Conservation (phyloP, 2,329 filamentous ascomycete genomes). For the Chalaropsis thielavioides region DNA sequence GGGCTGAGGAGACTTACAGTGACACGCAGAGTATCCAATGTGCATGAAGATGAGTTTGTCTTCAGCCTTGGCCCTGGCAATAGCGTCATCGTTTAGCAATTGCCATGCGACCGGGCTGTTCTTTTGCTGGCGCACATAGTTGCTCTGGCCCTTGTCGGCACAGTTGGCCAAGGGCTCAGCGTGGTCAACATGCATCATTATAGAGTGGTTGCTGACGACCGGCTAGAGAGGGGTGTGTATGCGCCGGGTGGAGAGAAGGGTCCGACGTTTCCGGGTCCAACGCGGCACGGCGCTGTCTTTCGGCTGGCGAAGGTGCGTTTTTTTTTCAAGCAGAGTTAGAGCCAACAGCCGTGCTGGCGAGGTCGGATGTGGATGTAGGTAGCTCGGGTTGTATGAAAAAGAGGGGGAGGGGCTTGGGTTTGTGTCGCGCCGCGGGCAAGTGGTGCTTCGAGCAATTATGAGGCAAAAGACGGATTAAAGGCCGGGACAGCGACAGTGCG, state of each 20-base stretch:
- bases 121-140: constrained; percentile 55
- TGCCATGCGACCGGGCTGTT: constrained; percentile 86
- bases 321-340: no score
- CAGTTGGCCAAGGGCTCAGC: constrained; percentile 23
- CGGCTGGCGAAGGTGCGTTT: no score
- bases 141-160: constrained; percentile 30
- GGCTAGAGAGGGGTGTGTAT: not conserved
- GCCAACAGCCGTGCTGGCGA: no score
- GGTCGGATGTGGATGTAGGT: not conserved
- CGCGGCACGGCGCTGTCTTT: no score
- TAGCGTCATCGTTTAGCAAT: constrained; percentile 61
- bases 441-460: not conserved
- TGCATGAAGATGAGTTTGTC: constrained; percentile 88
- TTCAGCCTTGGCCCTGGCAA: constrained; percentile 61
- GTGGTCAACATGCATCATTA: constrained; percentile 8
- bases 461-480: not conserved
- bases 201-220: no score
- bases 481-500: not conserved
- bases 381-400: not conserved
- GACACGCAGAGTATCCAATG: constrained; percentile 88
- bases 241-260: not conserved
- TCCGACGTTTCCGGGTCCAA: no score
- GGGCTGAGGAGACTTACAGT: constrained; percentile 48
- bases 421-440: not conserved
- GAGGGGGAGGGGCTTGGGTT: constrained; percentile 1